phyloP scores from a whole-genome alignment of 2,329 filamentous ascomycete genomes.

The Emydomyces testavorans region DNA sequence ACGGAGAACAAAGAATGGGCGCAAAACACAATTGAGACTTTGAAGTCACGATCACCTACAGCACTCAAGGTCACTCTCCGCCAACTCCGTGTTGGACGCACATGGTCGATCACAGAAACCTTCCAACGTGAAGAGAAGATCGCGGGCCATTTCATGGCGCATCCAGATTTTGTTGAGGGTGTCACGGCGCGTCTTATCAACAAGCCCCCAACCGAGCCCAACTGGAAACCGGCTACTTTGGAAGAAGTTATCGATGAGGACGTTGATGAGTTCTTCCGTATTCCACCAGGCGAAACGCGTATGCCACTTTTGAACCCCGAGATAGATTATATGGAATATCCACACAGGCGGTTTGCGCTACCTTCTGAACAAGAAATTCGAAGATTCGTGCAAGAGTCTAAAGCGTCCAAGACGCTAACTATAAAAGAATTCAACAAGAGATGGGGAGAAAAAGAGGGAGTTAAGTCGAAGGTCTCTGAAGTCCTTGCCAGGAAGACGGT shows the following conservation, averaged over 20 bases:
- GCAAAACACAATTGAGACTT: slow-evolving; percentile 58
- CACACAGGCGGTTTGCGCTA: slow-evolving; percentile 55
- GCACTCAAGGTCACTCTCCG: slow-evolving; percentile 71
- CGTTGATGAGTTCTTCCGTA: slow-evolving; percentile 59
- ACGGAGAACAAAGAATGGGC: slow-evolving; percentile 60
- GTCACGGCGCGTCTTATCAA: slow-evolving; percentile 70
- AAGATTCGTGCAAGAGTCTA: slow-evolving; percentile 31
- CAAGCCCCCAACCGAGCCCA: slow-evolving; percentile 53
- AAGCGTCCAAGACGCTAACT: slow-evolving; percentile 43
- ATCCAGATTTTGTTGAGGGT: slow-evolving; percentile 83
- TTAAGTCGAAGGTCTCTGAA: slow-evolving; percentile 56
- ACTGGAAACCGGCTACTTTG: slow-evolving; percentile 66
- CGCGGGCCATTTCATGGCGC: slow-evolving; percentile 75
- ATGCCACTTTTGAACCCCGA: slow-evolving; percentile 52
- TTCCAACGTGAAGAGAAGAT: slow-evolving; percentile 81
- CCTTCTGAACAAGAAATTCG: slow-evolving; percentile 54
- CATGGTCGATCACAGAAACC: slow-evolving; percentile 72
- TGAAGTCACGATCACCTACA: slow-evolving; percentile 71
- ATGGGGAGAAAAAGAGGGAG: slow-evolving; percentile 55
- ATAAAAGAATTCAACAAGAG: slow-evolving; percentile 50
- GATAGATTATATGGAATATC: slow-evolving; percentile 59
- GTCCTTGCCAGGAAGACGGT: slow-evolving; percentile 54
- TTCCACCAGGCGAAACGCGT: slow-evolving; percentile 34
- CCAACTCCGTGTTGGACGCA: slow-evolving; percentile 63
- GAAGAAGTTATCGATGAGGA: slow-evolving; percentile 50